A percentile compares a stretch with the other conserved stretches of the same genome.
Conservation (phyloP, 2,329 filamentous ascomycete genomes). For the Reticulascus tulasneorum region DNA sequence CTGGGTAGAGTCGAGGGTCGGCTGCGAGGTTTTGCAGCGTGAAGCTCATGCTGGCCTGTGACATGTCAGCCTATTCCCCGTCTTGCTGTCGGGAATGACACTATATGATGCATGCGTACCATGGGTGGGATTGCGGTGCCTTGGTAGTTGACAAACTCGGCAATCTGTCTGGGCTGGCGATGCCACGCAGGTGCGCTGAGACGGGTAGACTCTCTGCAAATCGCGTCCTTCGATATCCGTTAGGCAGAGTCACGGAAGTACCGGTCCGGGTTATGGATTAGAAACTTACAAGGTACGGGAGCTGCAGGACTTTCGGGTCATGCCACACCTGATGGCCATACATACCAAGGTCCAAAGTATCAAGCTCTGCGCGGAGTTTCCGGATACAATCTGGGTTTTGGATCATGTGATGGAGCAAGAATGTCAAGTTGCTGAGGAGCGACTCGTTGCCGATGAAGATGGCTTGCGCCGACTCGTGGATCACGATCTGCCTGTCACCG, state of each 20-base stretch:
- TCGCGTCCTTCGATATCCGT: constrained; percentile 8
- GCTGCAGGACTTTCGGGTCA: constrained; percentile 4
- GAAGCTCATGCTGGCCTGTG: constrained; percentile 12
- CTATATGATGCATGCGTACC: background rate
- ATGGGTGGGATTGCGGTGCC: constrained; percentile 7
- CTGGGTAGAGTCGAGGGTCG: constrained; percentile 7
- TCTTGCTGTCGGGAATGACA: too few relatives aligned
- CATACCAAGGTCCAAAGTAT: constrained; percentile 8
- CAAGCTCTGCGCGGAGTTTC: constrained; percentile 9
- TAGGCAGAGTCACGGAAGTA: background rate
- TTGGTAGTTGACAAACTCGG: constrained; percentile 1
- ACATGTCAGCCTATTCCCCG: background rate
- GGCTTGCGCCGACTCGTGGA: constrained; percentile 13
- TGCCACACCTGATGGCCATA: constrained; percentile 12
- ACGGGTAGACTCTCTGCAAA: constrained; percentile 14
- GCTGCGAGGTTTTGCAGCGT: constrained; percentile 11
- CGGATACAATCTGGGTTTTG: constrained; percentile 8
- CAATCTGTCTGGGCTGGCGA: constrained; percentile 12
- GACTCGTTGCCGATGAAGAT: constrained; percentile 17
- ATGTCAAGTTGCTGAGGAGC: constrained; percentile 14
- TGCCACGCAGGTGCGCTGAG: constrained; percentile 16
- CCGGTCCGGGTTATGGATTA: too few relatives aligned
- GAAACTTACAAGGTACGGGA: constrained; percentile 11
- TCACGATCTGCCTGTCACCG: constrained; percentile 3
- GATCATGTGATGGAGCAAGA: constrained; percentile 11